Conservation (phyloP, 2,329 filamentous ascomycete genomes). For the Podosphaera xanthii region DNA sequence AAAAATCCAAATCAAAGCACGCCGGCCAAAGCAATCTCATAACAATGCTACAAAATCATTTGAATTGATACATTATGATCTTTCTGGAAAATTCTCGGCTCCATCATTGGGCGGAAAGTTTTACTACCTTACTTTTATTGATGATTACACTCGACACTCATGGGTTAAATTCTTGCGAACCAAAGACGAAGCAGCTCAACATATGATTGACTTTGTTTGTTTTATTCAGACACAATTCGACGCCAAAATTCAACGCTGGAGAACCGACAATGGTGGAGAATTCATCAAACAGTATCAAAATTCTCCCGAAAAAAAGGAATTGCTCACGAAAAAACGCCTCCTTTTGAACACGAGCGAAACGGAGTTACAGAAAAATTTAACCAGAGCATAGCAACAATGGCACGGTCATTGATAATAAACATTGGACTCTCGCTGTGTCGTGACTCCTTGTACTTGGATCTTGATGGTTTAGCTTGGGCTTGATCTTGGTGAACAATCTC, state of each 20-base stretch:
- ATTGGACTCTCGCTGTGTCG: slow-evolving; percentile 1
- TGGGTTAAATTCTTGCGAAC: neutral
- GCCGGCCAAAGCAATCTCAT: neutral
- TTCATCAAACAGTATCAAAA: neutral
- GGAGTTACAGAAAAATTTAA: neutral
- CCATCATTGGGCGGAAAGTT: neutral
- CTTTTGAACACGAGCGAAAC: slow-evolving; percentile 1
- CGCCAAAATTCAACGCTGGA: neutral
- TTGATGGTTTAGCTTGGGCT: too few species aligned
- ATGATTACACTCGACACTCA: neutral
- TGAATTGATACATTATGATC: neutral
- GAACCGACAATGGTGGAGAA: neutral
- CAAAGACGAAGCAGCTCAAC: neutral
- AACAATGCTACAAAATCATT: neutral
- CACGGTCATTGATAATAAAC: neutral
- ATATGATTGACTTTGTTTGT: neutral
- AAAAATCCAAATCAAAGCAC: neutral
- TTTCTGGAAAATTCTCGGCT: neutral
- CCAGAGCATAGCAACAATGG: neutral
- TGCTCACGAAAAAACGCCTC: neutral
- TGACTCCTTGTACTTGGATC: too few species aligned
- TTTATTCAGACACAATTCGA: neutral
- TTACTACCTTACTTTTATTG: neutral
- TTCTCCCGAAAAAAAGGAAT: neutral
- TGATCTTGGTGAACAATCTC: too few species aligned